Conservation (phyloP, 2,329 filamentous ascomycete genomes). For the Rosellinia necatrix region DNA sequence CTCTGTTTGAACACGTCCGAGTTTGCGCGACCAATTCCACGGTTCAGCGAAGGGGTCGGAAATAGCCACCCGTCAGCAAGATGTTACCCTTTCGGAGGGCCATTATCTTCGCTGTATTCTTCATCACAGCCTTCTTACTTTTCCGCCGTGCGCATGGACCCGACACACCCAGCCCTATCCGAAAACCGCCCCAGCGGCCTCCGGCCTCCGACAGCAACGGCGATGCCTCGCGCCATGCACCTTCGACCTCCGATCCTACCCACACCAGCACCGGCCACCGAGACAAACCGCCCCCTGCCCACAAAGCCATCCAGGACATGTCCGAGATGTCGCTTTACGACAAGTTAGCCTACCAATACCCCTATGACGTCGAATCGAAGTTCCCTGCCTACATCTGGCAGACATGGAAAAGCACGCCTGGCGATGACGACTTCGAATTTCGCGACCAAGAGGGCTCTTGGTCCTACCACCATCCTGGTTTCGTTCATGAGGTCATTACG, state of each 20-base stretch:
- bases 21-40: slow-evolving; percentile 4
- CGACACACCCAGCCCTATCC: slow-evolving; percentile 33
- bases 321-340: slow-evolving; percentile 72
- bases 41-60: neutral
- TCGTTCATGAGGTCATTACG: slow-evolving; percentile 96
- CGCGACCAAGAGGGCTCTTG: slow-evolving; percentile 87
- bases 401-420: slow-evolving; percentile 91
- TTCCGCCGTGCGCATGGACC: slow-evolving; percentile 41
- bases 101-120: slow-evolving; percentile 40
- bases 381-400: slow-evolving; percentile 99
- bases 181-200: slow-evolving; percentile 36
- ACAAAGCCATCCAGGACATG: slow-evolving; percentile 71
- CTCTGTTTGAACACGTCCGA: neutral
- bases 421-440: slow-evolving; percentile 77
- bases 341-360: slow-evolving; percentile 91
- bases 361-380: slow-evolving; percentile 84
- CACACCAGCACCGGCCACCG: slow-evolving; percentile 12
- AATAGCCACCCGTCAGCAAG: slow-evolving; percentile 25
- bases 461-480: slow-evolving; percentile 84
- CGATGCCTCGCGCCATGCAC: slow-evolving; percentile 26
- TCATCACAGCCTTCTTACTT: slow-evolving; percentile 42
- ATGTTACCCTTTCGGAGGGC: slow-evolving; percentile 44
- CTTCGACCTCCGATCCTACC: slow-evolving; percentile 29
- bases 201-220: slow-evolving; percentile 25
- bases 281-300: slow-evolving; percentile 49